Base-by-base conservation (phyloP, 306 rosid genomes). In the Quercus variabilis region DNA sequence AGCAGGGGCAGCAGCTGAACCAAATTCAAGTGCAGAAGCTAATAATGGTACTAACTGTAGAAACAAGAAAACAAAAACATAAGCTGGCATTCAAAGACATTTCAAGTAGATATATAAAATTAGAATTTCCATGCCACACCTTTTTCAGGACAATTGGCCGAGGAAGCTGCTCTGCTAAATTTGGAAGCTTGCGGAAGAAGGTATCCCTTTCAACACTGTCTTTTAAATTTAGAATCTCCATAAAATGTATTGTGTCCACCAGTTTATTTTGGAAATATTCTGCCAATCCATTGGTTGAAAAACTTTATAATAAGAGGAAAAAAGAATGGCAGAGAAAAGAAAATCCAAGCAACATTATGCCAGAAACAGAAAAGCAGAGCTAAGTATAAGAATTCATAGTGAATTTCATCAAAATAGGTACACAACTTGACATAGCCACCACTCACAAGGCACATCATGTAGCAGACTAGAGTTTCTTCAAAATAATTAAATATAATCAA, bases 21-120 rank as follows among this genome's bases (percentile, higher is more conserved):
- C 98, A 90, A 91, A 96, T 89, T 96, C 99, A 84, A 96, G 98
- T 84, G 97, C 85, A 85, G 99, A 96, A 88, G 97, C 98, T 88
- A 96, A 88, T 84, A 93, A 87, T 84, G 99, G 99, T 86, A 96
- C 92, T 78, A 96, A 89, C 99, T 96, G 97, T 79, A 76, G 78
- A 86, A 80, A 71, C 85, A 80, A 84, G 74, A 80, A 85, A 81
- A 81, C 75, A 8, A 74, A 76, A 82, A 74, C 46, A n/a, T 52
- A 13, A 4, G 57, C 41, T 25, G 12, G 46, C 11, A 41, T 41
- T 41, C 46, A 41, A 41, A 56, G 19, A 78, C 2, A 60, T 54
- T 69, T 76, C n/a, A 73, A 80, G 26, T 20, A 6, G 31, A 78
- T 8, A 46, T 49, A 77, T 41, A 8, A 86, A 52, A 73, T 73